Percentiles rank a stretch among this genome's conserved stretches.
Evolutionary conservation across 306 rosid species (phyloP).

Genomic region (Vachellia collinsii): DNA sequence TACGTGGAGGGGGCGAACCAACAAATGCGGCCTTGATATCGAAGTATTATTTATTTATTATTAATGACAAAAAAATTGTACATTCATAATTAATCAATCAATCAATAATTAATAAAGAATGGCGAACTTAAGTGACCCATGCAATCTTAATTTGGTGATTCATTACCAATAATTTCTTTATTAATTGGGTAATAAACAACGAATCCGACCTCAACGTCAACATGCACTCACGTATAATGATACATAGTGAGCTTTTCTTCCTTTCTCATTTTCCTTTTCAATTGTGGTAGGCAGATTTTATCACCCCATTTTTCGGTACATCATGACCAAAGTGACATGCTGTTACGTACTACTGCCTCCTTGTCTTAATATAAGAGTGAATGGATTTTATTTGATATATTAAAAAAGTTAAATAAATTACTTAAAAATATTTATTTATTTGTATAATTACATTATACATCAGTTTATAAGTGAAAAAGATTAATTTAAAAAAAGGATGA

Average conservation of each 20-base stretch:
- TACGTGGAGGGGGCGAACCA: neutral
- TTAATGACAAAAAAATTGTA: neutral
- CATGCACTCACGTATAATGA: neutral
- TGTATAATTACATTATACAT: too few relatives aligned
- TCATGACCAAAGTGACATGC: neutral
- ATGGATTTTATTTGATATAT: too few relatives aligned
- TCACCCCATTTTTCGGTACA: too few relatives aligned
- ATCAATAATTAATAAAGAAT: neutral
- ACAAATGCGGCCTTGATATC: too few relatives aligned
- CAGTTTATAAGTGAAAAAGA: too few relatives aligned
- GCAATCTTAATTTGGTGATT: neutral
- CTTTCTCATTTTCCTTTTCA: too few relatives aligned
- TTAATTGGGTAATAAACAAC: neutral
- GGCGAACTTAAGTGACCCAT: constrained; percentile 1
- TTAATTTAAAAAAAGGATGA: too few relatives aligned
- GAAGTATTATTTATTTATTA: too few relatives aligned
- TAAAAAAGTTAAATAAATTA: too few relatives aligned
- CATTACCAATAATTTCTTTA: neutral
- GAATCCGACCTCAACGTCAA: neutral
- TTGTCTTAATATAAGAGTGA: too few relatives aligned
- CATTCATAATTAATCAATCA: neutral
- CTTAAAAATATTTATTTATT: too few relatives aligned
- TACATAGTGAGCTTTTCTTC: neutral
- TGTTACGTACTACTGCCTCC: neutral
- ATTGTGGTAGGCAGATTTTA: too few relatives aligned